A percentile compares a stretch with the other conserved stretches of the same genome.
phyloP scores from a whole-genome alignment of 208 protist genomes.

The Phytomonas francai region DNA sequence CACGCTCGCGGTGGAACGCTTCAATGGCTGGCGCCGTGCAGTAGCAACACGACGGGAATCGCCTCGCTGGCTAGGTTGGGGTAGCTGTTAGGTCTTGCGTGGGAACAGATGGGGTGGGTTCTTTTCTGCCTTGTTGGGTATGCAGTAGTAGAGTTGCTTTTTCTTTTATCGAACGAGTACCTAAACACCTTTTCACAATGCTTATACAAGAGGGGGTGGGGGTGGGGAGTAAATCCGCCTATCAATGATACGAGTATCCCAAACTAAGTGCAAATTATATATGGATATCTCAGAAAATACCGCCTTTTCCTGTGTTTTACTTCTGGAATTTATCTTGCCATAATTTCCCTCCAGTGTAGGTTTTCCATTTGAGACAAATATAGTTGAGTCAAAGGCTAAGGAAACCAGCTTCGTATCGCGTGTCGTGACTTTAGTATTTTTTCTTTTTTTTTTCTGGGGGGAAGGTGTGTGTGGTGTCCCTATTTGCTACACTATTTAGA shows the following conservation, averaged over 20 bases:
- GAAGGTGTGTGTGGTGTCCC: not conserved
- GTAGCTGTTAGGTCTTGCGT: not conserved
- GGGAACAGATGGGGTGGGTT: not conserved
- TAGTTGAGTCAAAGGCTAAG: not conserved
- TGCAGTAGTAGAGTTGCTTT: not conserved
- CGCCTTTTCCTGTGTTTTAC: not conserved
- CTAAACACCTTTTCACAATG: not conserved
- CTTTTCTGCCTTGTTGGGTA: not conserved
- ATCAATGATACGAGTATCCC: not conserved
- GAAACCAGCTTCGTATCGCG: not conserved
- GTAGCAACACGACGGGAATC: not conserved
- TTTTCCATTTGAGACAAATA: not conserved
- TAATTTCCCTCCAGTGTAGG: not conserved
- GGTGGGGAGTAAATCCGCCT: not conserved
- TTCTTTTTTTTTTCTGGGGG: not conserved
- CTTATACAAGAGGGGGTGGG: too few relatives aligned
- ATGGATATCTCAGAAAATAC: not conserved
- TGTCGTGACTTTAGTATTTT: not conserved
- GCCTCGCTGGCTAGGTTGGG: not conserved
- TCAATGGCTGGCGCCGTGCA: not conserved
- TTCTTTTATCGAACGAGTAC: not conserved
- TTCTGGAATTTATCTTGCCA: not conserved
- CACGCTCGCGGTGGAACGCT: not conserved
- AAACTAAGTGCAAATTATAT: not conserved
- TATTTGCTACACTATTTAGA: not conserved